Conservation (phyloP, 768 basidiomycete species). For the Xerocomus potaroensis region DNA sequence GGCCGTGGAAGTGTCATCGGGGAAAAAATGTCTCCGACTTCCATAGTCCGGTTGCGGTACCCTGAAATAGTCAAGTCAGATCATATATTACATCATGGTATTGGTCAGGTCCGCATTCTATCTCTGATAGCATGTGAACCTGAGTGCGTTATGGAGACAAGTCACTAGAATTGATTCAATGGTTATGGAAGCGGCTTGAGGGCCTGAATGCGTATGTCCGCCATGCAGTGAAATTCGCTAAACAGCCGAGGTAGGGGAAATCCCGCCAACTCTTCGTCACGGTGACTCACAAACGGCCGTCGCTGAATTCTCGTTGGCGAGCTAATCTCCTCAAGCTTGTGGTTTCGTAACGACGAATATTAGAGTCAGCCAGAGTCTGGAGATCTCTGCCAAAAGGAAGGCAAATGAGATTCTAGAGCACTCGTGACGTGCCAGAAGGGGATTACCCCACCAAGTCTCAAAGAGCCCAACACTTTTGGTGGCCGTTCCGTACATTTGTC, state of each 20-base stretch:
- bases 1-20: conserved; percentile 16
- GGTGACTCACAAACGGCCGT: neutral
- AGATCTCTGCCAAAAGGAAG: too few species aligned
- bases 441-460: too few species aligned
- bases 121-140: neutral
- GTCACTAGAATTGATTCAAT: neutral
- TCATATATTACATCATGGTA: neutral
- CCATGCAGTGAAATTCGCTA: neutral
- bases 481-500: too few species aligned
- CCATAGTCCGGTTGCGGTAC: conserved; percentile 12
- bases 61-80: neutral
- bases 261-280: neutral
- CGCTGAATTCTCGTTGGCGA: neutral
- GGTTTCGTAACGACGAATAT: too few species aligned
- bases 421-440: too few species aligned
- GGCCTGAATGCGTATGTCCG: neutral
- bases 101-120: neutral
- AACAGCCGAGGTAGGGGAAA: neutral
- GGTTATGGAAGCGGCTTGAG: neutral
- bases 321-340: too few species aligned
- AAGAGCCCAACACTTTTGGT: too few species aligned
- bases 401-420: too few species aligned
- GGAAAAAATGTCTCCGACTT: conserved; percentile 23
- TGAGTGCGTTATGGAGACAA: neutral
- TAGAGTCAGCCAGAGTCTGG: too few species aligned